Base-by-base conservation (phyloP, 2,329 filamentous ascomycete genomes). In the Penicillium griseofulvum region DNA sequence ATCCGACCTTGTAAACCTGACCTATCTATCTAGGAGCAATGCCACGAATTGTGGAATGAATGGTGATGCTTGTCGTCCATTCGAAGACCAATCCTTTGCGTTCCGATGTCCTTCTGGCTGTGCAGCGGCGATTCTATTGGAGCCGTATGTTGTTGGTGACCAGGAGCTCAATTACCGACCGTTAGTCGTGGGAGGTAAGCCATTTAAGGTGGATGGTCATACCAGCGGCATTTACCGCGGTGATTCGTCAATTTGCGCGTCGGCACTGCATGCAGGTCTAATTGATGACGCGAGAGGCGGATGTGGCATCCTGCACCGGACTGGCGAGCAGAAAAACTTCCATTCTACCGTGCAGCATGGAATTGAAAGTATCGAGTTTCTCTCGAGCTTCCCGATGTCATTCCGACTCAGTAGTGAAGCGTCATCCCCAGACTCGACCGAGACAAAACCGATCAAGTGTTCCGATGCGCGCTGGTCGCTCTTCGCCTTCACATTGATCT, bases 21-120 rank as follows among this genome's bases (percentile, higher is more conserved):
- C n/a, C 10, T 52, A 26, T 19, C 12, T 5, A 19, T 44, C n/a
- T 24, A 65, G 72, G 71, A 53, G 56, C 9, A 72, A 73, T 64
- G 63, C 74, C 7, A 74, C 71, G 0, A 61, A 68, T n/a, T 86
- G 83, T 61, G 83, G 82, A 2, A 59, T 85, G 3, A 79, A 85
- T 65, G 83, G 82, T 0, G 77, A 84, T 56, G 69, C 75, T 10
- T 86, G 83, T 64, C 79, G 80, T 17, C 83, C 83, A 0, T 85
- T 85, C 62, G 75, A 78, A 36, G 80, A 83, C 42, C 71, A 72
- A 16, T 76, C 74, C 1, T 77, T 85, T 59, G 75, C 82, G 0
- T 86, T 86, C 60, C 76, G 81, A 44, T 86, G 83, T 64, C 82
- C 83, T 4, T 80, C 83, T 7, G 80, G 82, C 48, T 86, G 83